Percentiles rank a stretch among this genome's conserved stretches.
phyloP scores from a whole-genome alignment of 768 basidiomycete genomes.

The Amylocystis lapponica region DNA sequence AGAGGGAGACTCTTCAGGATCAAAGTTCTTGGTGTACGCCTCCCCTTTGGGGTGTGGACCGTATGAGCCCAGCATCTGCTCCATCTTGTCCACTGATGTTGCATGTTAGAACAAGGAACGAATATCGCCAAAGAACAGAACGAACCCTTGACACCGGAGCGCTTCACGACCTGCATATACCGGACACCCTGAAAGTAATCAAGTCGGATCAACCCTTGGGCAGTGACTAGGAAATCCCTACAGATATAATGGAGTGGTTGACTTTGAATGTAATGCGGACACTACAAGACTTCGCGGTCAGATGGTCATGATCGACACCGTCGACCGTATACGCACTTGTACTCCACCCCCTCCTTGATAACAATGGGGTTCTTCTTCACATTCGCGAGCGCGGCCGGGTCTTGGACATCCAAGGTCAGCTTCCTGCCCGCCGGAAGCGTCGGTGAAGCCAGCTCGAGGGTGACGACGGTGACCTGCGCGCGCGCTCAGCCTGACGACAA shows the following conservation, averaged over 20 bases:
- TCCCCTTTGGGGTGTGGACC: constrained; percentile 63
- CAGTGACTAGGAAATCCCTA: constrained; percentile 36
- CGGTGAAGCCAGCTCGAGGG: constrained; percentile 75
- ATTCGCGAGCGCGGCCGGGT: constrained; percentile 40
- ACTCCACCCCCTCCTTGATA: constrained; percentile 85
- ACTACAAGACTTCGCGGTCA: constrained; percentile 30
- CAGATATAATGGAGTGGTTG: constrained; percentile 85
- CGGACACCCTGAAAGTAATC: constrained; percentile 54
- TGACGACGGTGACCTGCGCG: constrained; percentile 66
- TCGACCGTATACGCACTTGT: constrained; percentile 52
- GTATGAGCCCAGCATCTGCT: constrained; percentile 94
- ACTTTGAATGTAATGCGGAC: constrained; percentile 82
- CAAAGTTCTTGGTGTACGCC: constrained; percentile 72
- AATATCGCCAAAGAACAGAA: background rate
- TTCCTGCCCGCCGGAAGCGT: constrained; percentile 54
- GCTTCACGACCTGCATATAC: constrained; percentile 88
- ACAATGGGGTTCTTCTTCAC: constrained; percentile 73
- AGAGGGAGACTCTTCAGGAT: constrained; percentile 57
- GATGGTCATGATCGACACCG: background rate
- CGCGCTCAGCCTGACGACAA: background rate
- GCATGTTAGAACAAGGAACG: constrained; percentile 2
- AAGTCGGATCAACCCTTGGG: constrained; percentile 10
- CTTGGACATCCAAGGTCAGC: constrained; percentile 63
- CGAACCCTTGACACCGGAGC: constrained; percentile 65
- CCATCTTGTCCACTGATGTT: constrained; percentile 77